Conservation (phyloP, 495 filamentous ascomycete species). For the Trypethelium eluteriae region DNA sequence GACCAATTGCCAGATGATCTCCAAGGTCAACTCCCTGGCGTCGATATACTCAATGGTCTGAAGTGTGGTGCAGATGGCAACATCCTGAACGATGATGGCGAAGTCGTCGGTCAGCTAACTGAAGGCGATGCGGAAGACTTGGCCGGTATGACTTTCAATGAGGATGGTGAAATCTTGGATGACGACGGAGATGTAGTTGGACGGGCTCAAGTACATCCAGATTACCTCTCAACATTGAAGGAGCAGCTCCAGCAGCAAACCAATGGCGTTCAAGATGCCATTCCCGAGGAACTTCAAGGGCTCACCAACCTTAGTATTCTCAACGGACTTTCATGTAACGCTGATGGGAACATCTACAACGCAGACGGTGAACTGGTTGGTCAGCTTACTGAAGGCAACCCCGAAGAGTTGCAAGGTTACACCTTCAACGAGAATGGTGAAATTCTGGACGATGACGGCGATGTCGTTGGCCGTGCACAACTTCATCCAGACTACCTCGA, state of each 20-base stretch:
- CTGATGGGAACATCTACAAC: constrained; percentile 49
- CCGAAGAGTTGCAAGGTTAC: constrained; percentile 34
- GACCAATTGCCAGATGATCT: constrained; percentile 32
- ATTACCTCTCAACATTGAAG: constrained; percentile 29
- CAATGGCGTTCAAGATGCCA: constrained; percentile 31
- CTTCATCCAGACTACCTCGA: constrained; percentile 29
- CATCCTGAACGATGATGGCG: constrained; percentile 39
- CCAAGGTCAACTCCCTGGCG: constrained; percentile 32
- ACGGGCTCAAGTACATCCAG: constrained; percentile 34
- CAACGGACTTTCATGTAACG: constrained; percentile 46
- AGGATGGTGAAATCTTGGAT: constrained; percentile 40
- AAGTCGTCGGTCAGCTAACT: constrained; percentile 36
- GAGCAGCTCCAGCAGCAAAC: constrained; percentile 35
- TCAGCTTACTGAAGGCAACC: constrained; percentile 19
- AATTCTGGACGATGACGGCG: constrained; percentile 53
- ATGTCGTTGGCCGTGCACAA: constrained; percentile 47
- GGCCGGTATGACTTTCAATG: constrained; percentile 36
- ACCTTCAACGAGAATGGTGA: constrained; percentile 51
- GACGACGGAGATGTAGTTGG: constrained; percentile 40
- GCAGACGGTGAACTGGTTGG: constrained; percentile 29
- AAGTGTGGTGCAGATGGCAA: constrained; percentile 33
- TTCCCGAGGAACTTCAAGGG: constrained; percentile 23
- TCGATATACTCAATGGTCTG: constrained; percentile 36
- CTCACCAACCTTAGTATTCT: constrained; percentile 43
- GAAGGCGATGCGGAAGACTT: constrained; percentile 37